Evolutionary conservation across 768 basidiomycete species (phyloP), one percentile per base, ranked within the genome.

Genomic region (Trametopsis cervina): DNA sequence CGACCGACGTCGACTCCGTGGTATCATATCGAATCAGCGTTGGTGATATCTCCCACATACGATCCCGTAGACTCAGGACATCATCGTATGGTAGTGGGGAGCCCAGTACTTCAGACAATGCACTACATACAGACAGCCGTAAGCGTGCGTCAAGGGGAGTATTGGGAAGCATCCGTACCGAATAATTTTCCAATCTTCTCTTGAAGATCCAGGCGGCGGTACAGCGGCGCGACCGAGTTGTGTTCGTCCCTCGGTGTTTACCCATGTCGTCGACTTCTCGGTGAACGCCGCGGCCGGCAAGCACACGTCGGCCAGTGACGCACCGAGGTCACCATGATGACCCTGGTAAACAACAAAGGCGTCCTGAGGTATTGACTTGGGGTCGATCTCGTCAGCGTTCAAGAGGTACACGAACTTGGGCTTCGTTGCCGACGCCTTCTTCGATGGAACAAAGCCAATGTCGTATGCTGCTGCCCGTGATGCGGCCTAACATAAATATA

Each of bases 331-430:
- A 58, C 96, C 96, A 62, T 99, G 96, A 65, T 97, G 94, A 27
- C 96, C 96, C 61, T 98, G 96, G 66, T 99, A 99, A 12, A 99
- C 95, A 40, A 98, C 94, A 60, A 98, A 98, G 2, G 95, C 92
- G 57, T 91, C 80, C 48, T 78, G 71, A 24, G 96, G 94, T 50
- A 99, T 94, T 2, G 85, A 80, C 42, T 80, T 77, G 35, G 91
- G 86, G 63, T 93, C 81, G 46, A 98, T 67, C 60, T 97, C 94
- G 60, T 99, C 96, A 5, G 96, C 93, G 64, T 94, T 94, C 49
- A 99, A 78, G 43, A 99, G 83, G 70, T 96, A 97, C 55, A 99
- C 70, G 69, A 98, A 98, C 69, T 97, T 99, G 54, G 96, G 87
- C 53, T 78, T 82, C 40, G 80, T 77, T 44, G 72, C 60, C 13